phyloP scores from a whole-genome alignment of 140 eudicot species.

The Flaveria floridana region DNA sequence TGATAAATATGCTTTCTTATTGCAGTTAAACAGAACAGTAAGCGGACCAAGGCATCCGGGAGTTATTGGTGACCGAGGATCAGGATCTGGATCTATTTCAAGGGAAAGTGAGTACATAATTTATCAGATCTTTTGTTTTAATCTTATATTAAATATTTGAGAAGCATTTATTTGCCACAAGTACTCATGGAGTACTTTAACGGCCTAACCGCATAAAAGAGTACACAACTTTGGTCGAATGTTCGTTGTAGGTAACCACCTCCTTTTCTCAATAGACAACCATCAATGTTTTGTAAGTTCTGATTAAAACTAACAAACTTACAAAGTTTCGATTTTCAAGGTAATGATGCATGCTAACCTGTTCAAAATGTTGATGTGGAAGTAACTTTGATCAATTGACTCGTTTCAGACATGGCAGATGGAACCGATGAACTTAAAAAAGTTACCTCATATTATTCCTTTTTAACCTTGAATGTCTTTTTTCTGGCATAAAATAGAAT shows the following conservation, averaged over 20 bases:
- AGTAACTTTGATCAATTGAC: background rate
- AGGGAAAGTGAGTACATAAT: constrained; percentile 76
- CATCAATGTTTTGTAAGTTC: background rate
- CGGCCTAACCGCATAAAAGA: background rate
- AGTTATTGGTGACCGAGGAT: constrained; percentile 95
- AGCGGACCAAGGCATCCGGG: constrained; percentile 99
- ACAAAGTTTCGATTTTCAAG: background rate
- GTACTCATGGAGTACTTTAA: background rate
- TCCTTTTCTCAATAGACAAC: background rate
- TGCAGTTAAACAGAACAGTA: constrained; percentile 84
- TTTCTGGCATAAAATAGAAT: background rate
- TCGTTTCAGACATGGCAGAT: no score
- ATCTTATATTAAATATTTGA: background rate
- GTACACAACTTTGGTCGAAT: background rate
- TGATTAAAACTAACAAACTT: background rate
- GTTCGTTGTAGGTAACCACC: background rate
- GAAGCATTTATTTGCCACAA: background rate
- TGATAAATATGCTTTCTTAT: background rate
- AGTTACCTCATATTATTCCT: background rate
- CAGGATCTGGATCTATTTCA: constrained; percentile 79
- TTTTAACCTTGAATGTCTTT: background rate
- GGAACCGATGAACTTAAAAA: background rate
- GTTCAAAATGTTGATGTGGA: background rate
- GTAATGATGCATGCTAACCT: background rate
- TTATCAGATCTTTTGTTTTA: background rate